Conservation (phyloP, 805 yeast species). For the Cyberlindnera japonica region DNA sequence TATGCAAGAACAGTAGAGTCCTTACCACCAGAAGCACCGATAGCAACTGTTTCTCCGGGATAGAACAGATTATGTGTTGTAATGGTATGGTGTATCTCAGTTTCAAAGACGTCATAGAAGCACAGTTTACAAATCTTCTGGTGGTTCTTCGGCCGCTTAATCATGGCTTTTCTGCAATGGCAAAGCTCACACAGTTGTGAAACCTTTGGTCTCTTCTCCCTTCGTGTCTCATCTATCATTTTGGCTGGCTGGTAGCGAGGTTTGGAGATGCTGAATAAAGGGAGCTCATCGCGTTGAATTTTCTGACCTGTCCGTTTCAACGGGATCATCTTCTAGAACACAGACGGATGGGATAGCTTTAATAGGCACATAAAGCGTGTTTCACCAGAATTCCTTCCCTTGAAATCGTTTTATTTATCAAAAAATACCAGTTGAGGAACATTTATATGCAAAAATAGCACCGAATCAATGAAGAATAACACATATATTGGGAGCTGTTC, state of each 20-base stretch:
- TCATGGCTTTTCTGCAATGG: conserved; percentile 73
- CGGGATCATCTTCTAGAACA: too few species aligned
- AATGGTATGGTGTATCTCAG: conserved; percentile 92
- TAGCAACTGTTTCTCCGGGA: conserved; percentile 85
- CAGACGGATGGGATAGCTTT: too few species aligned
- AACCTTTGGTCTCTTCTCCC: conserved; percentile 26
- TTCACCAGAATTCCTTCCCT: too few species aligned
- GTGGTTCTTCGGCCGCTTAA: conserved; percentile 88
- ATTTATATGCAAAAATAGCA: not conserved
- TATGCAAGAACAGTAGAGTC: conserved; percentile 95
- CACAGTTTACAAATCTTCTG: conserved; percentile 89
- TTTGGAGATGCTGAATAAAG: conserved; percentile 1
- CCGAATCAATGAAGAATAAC: not conserved
- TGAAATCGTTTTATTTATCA: too few species aligned
- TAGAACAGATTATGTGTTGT: conserved; percentile 62
- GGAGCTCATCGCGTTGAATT: not conserved
- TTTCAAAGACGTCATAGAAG: conserved; percentile 86
- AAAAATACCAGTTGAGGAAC: too few species aligned
- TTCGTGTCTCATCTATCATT: not conserved
- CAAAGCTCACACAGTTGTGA: conserved; percentile 77
- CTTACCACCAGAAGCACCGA: conserved; percentile 98
- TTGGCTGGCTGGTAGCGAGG: not conserved
- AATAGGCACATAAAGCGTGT: too few species aligned
- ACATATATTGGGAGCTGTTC: conserved; percentile 4
- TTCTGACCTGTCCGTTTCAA: conserved; percentile 1